Evolutionary conservation across 306 rosid genomes (phyloP), one percentile per base, ranked within the genome.

Genomic region (Quercus alba): DNA sequence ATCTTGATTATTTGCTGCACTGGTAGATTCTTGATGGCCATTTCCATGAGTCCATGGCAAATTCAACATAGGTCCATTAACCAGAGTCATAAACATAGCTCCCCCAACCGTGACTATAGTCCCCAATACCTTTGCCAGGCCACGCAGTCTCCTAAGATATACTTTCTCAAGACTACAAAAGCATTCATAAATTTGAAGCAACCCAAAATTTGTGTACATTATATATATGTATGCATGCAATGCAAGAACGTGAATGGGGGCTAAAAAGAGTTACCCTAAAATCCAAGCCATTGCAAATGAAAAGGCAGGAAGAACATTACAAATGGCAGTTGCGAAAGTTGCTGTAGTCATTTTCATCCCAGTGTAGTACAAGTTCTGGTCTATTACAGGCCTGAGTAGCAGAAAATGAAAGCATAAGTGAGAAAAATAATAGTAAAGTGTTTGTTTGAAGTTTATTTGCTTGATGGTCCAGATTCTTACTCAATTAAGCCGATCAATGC

Each of bases 351-450:
- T 41, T 41, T 87, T 88, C 87, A 89, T 76, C 51, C 92, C 94
- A 1, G 81, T 57, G 28, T 85, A 85, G 82, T 20, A 84, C 87
- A 90, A 56, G 87, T 87, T 90, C 76, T 89, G 92, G 58, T 89
- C 92, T 1, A 90, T 78, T 26, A 85, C 92, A 7, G 94, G 94
- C 82, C 94, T 88, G 76, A 68, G 33, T 4, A 14, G 30, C 9
- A 28, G 6, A 25, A 79, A 69, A 64, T 35, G 18, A 4, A 18
- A 23, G 49, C 6, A 46, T 10, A 10, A 46, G 6, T 41, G 46
- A 5, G 12, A 61, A 10, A 12, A 61, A 0, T 12, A 61, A 7
- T 21, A 61, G 12, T 41, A 1, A 4, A 68, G n/a, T 33, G n/a
- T 14, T 5, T 63, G 44, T 41, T 41, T 41, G 46, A 8, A 35